Conservation (phyloP, 306 rosid genomes). For the Carpinus viminea region DNA sequence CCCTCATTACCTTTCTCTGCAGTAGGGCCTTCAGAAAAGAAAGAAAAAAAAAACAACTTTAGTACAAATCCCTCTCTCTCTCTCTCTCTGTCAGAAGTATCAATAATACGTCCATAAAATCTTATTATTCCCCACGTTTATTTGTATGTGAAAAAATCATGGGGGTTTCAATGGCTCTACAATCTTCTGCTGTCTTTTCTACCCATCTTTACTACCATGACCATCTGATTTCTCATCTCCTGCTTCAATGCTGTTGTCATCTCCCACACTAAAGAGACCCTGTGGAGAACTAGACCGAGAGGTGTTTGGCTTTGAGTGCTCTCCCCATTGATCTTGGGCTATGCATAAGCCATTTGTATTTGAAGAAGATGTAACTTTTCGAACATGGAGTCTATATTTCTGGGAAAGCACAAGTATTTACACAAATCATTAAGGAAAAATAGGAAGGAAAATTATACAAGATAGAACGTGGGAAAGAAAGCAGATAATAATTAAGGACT, state of each 20-base stretch:
- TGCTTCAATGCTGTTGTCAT: slow-evolving; percentile 61
- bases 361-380: slow-evolving; percentile 54
- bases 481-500: background rate
- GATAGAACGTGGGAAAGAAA: background rate
- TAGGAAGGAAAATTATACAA: background rate
- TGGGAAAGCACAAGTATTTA: slow-evolving; percentile 33
- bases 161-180: slow-evolving; percentile 27
- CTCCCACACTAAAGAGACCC: slow-evolving; percentile 56
- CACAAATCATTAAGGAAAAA: background rate
- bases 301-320: slow-evolving; percentile 44
- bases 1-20: slow-evolving; percentile 28
- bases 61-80: slow-evolving; percentile 11
- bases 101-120: slow-evolving; percentile 35
- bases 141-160: slow-evolving; percentile 47
- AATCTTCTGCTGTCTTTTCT: slow-evolving; percentile 42
- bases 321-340: slow-evolving; percentile 45
- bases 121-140: slow-evolving; percentile 34
- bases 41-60: slow-evolving; percentile 6
- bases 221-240: slow-evolving; percentile 82
- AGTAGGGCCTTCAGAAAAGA: slow-evolving; percentile 21
- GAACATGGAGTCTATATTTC: slow-evolving; percentile 88
- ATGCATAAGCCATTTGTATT: slow-evolving; percentile 43
- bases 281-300: slow-evolving; percentile 69
- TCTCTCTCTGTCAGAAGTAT: slow-evolving; percentile 20
- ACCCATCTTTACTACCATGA: slow-evolving; percentile 56